Evolutionary conservation across 73 alveolate species (phyloP).

Genomic region (Uronychia setigera): DNA sequence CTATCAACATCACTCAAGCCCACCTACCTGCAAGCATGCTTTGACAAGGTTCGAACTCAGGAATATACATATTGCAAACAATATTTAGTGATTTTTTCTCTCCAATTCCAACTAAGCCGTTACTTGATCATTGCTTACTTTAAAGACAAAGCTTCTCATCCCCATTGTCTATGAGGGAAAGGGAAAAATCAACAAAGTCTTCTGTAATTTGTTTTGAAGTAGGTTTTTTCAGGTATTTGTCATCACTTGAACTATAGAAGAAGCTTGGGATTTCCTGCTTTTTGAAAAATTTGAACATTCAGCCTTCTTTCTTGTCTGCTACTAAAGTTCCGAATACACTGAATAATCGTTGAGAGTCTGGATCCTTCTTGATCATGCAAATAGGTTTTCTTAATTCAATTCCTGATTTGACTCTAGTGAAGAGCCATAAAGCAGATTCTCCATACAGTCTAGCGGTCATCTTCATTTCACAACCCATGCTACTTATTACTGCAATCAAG

Average conservation of each 20-base stretch:
- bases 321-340: slow-evolving; percentile 42
- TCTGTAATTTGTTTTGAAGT: slow-evolving; percentile 5
- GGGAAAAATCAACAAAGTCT: slow-evolving; percentile 43
- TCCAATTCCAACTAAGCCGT: slow-evolving; percentile 14
- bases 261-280: slow-evolving; percentile 49
- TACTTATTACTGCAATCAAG: not conserved
- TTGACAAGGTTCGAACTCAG: slow-evolving; percentile 39
- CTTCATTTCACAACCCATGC: slow-evolving; percentile 12
- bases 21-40: slow-evolving; percentile 30
- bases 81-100: slow-evolving; percentile 30
- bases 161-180: slow-evolving; percentile 48
- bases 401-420: slow-evolving; percentile 18
- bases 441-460: slow-evolving; percentile 37
- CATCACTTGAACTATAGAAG: slow-evolving; percentile 19
- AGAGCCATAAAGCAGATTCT: slow-evolving; percentile 49
- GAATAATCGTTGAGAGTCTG: slow-evolving; percentile 38
- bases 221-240: slow-evolving; percentile 6
- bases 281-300: slow-evolving; percentile 25
- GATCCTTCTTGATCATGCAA: slow-evolving; percentile 39
- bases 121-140: slow-evolving; percentile 4
- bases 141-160: slow-evolving; percentile 51
- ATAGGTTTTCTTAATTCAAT: slow-evolving; percentile 23
- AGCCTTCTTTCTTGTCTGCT: not conserved
- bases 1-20: slow-evolving; percentile 1
- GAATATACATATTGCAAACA: slow-evolving; percentile 39